Conservation (phyloP, 148 eudicot genomes). For the Selenicereus undatus region DNA sequence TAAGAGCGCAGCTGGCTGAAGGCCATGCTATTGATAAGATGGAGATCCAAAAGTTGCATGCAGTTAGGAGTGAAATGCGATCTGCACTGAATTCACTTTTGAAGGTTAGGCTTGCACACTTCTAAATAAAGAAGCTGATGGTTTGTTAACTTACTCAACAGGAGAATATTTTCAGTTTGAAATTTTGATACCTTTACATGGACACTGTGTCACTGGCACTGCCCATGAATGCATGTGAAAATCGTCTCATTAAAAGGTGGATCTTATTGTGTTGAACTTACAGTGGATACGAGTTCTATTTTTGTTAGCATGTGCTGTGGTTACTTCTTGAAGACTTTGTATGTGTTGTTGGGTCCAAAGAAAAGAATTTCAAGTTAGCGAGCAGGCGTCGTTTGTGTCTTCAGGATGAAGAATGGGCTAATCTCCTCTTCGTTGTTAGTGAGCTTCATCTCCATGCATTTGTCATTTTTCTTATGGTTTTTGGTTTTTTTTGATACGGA, state of each 20-base stretch:
- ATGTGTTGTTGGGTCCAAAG: too few relatives aligned
- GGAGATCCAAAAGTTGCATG: constrained; percentile 55
- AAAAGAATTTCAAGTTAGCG: too few relatives aligned
- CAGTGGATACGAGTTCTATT: neutral
- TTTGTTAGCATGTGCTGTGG: neutral
- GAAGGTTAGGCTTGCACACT: constrained; percentile 44
- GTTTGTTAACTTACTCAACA: neutral
- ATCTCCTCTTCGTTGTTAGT: too few relatives aligned
- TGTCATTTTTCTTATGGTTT: too few relatives aligned
- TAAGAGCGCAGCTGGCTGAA: constrained; percentile 41
- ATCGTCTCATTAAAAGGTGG: neutral
- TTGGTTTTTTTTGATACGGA: too few relatives aligned
- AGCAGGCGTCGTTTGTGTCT: too few relatives aligned
- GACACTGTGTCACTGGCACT: neutral
- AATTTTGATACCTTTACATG: neutral
- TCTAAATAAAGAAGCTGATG: neutral
- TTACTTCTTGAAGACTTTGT: too few relatives aligned
- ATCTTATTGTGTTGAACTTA: neutral
- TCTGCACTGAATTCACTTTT: constrained; percentile 62
- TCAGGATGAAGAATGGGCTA: too few relatives aligned
- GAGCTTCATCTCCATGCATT: too few relatives aligned
- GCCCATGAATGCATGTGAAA: neutral
- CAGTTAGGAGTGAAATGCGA: constrained; percentile 70
- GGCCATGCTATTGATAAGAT: constrained; percentile 36
- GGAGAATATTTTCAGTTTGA: neutral